A percentile compares a stretch with the other conserved stretches of the same genome.
These are phyloP conservation scores for Mucor mucedo DNA, from an alignment of 371 early-diverging fungal species.

Conservation along the genomic window DNA sequence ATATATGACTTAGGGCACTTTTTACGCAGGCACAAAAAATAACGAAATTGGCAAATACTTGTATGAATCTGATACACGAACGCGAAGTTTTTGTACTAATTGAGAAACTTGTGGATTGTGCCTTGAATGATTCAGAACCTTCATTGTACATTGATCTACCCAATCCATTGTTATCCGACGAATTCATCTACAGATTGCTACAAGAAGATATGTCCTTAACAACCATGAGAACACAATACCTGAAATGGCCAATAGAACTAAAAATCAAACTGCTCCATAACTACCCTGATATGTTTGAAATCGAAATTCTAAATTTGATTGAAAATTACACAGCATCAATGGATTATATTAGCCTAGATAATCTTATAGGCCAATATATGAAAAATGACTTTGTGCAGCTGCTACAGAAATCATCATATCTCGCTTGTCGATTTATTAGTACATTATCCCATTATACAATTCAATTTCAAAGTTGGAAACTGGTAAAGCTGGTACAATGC, in stretches of 20 bases:
- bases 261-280: slow-evolving; percentile 14
- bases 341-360: not conserved
- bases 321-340: not conserved
- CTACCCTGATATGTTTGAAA: slow-evolving; percentile 13
- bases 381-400: slow-evolving; percentile 5
- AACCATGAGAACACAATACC: slow-evolving; percentile 1
- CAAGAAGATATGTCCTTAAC: not conserved
- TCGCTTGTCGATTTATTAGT: not conserved
- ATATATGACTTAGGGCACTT: not conserved
- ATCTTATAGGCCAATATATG: not conserved
- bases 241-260: slow-evolving; percentile 12
- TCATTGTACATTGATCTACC: slow-evolving; percentile 5
- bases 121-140: not conserved
- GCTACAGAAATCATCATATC: not conserved
- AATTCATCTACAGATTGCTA: slow-evolving; percentile 5
- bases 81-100: slow-evolving; percentile 5
- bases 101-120: slow-evolving; percentile 12
- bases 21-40: not conserved
- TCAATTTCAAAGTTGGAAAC: slow-evolving; percentile 11
- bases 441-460: slow-evolving; percentile 1
- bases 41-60: slow-evolving; percentile 5
- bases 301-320: slow-evolving; percentile 12
- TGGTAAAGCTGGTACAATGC: slow-evolving; percentile 9
- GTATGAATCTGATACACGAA: slow-evolving; percentile 6
- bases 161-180: slow-evolving; percentile 4